Evolutionary conservation across 2,329 filamentous ascomycete genomes (phyloP).

Genomic region (Coniella lustricola): DNA sequence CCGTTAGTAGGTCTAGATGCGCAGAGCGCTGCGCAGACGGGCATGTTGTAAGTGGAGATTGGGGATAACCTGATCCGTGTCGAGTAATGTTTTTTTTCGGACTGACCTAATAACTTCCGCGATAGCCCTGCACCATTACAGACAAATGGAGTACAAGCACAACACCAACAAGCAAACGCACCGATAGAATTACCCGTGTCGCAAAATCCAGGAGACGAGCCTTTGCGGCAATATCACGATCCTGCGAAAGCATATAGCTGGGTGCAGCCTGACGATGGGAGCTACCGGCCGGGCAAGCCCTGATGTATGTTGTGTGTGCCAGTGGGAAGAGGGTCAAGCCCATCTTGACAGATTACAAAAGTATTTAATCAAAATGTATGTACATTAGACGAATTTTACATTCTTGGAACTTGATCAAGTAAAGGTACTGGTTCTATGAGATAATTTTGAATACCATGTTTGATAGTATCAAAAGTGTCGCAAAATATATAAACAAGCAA

Average conservation of each 20-base stretch:
- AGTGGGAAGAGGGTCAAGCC: too few relatives aligned
- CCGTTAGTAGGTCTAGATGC: conserved; percentile 9
- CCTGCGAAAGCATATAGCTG: conserved; percentile 25
- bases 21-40: conserved; percentile 7
- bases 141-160: conserved; percentile 6
- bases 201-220: conserved; percentile 25
- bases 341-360: too few relatives aligned
- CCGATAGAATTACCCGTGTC: conserved; percentile 31
- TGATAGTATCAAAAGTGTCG: too few relatives aligned
- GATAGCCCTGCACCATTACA: conserved; percentile 13
- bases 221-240: conserved; percentile 28
- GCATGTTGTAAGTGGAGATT: conserved; percentile 28
- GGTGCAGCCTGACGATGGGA: conserved; percentile 16
- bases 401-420: too few relatives aligned
- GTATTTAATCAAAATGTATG: too few relatives aligned
- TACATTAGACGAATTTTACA: too few relatives aligned
- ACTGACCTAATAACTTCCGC: conserved; percentile 6
- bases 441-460: too few relatives aligned
- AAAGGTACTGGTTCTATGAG: too few relatives aligned
- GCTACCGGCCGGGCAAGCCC: conserved; percentile 12
- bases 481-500: too few relatives aligned
- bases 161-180: conserved; percentile 10
- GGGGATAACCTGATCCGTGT: too few relatives aligned
- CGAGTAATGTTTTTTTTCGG: neutral
- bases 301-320: too few relatives aligned